Percentiles rank a stretch among this genome's conserved stretches.
Evolutionary conservation across 2,329 filamentous ascomycete species (phyloP).

Genomic region (Trichoderma lentiforme): DNA sequence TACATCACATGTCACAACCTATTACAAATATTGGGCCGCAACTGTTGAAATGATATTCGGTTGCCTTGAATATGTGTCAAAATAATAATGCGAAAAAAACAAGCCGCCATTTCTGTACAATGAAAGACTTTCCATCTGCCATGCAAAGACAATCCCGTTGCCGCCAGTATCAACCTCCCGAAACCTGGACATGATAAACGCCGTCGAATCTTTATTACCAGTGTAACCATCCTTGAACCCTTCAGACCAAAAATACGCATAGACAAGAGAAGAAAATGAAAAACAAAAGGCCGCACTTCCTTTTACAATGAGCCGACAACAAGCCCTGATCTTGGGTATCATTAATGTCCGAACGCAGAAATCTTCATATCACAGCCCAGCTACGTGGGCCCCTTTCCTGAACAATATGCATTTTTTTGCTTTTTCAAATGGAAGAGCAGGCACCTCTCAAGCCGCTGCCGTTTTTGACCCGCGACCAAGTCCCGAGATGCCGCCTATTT

Average conservation of each 20-base stretch:
- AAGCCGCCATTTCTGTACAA: slow-evolving; percentile 15
- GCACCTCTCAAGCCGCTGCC: slow-evolving; percentile 30
- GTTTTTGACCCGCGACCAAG: slow-evolving; percentile 35
- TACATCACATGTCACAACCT: neutral
- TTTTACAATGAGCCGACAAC: slow-evolving; percentile 26
- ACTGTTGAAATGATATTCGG: neutral
- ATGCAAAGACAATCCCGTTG: slow-evolving; percentile 15
- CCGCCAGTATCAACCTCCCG: slow-evolving; percentile 6
- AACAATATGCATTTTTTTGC: neutral
- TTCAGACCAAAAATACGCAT: slow-evolving; percentile 9
- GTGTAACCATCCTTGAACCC: slow-evolving; percentile 10
- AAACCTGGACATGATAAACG: slow-evolving; percentile 12
- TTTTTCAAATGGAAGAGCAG: slow-evolving; percentile 3
- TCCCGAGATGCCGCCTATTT: slow-evolving; percentile 31
- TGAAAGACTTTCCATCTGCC: neutral
- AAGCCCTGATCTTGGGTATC: slow-evolving; percentile 35
- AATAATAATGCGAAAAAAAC: neutral
- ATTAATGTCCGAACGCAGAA: slow-evolving; percentile 33
- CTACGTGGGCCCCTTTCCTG: neutral
- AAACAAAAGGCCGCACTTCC: slow-evolving; percentile 22
- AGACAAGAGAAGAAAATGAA: slow-evolving; percentile 11
- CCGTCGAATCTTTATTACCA: slow-evolving; percentile 16
- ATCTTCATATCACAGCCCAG: slow-evolving; percentile 16
- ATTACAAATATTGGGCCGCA: slow-evolving; percentile 6
- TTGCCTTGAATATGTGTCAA: neutral